Percentiles rank a stretch among this genome's conserved stretches.
Evolutionary conservation across 352 stramenopile species (phyloP).

Genomic region (Phytophthora nicotianae): DNA sequence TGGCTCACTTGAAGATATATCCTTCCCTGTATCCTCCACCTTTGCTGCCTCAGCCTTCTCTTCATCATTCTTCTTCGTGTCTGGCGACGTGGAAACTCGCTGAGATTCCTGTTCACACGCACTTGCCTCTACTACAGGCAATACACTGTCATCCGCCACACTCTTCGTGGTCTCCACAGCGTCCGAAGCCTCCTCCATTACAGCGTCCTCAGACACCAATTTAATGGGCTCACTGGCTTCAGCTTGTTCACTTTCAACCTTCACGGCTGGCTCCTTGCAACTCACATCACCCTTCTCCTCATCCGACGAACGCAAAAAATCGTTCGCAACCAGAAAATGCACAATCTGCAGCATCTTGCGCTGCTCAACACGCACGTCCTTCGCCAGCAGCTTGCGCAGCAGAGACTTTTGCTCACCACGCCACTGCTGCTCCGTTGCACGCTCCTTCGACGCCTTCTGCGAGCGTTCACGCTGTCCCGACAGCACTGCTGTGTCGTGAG

Average conservation of each 20-base stretch:
- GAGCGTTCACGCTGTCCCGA: conserved; percentile 35
- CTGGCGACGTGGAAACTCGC: conserved; percentile 17
- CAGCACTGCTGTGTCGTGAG: conserved; percentile 51
- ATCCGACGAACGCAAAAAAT: conserved; percentile 53
- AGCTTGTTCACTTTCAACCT: conserved; percentile 27
- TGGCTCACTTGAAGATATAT: conserved; percentile 18
- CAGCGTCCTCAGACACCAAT: conserved; percentile 21
- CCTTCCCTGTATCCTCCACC: conserved; percentile 10
- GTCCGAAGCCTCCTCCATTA: conserved; percentile 33
- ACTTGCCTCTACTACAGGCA: conserved; percentile 30
- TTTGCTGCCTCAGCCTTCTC: conserved; percentile 9
- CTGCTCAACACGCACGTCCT: conserved; percentile 74
- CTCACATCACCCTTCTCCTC: conserved; percentile 9
- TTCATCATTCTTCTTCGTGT: conserved; percentile 10
- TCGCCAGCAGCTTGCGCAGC: conserved; percentile 75
- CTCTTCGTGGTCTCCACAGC: conserved; percentile 4
- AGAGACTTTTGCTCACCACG: conserved; percentile 70
- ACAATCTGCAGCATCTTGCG: conserved; percentile 81
- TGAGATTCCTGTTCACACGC: conserved; percentile 31
- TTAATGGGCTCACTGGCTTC: conserved; percentile 38
- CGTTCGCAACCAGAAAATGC: conserved; percentile 57
- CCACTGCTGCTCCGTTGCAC: conserved; percentile 62
- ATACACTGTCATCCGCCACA: conserved; percentile 15
- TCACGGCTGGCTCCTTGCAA: conserved; percentile 15
- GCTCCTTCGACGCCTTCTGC: conserved; percentile 42